Evolutionary conservation across 1,284 basidiomycete genomes (phyloP).

Genomic region (Trametes polyzona): DNA sequence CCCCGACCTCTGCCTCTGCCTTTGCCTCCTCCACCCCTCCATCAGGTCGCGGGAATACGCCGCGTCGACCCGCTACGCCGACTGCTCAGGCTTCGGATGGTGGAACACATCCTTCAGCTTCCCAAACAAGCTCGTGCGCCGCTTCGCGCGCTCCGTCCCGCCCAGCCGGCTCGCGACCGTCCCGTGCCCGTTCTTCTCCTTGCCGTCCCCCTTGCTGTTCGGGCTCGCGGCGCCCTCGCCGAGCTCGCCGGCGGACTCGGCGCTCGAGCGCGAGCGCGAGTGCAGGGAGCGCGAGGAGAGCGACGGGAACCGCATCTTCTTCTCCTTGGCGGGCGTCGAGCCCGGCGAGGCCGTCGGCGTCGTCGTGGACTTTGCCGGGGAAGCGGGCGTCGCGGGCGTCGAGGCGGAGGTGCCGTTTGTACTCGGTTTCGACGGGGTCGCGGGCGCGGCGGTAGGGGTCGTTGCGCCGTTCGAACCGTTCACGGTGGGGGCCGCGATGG

Average conservation of each 20-base stretch:
- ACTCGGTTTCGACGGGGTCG: slow-evolving; percentile 8
- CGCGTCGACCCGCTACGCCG: background rate
- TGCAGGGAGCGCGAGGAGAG: slow-evolving; percentile 29
- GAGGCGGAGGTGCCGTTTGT: slow-evolving; percentile 7
- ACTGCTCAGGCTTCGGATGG: slow-evolving; percentile 22
- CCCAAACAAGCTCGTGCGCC: slow-evolving; percentile 36
- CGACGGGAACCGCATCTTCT: slow-evolving; percentile 37
- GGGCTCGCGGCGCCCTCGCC: slow-evolving; percentile 18
- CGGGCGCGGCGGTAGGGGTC: background rate
- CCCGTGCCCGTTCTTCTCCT: slow-evolving; percentile 18
- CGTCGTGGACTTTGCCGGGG: background rate
- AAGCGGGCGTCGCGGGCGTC: slow-evolving; percentile 1
- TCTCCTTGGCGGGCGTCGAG: slow-evolving; percentile 29
- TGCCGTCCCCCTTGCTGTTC: slow-evolving; percentile 1
- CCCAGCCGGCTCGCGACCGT: slow-evolving; percentile 22
- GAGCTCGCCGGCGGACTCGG: slow-evolving; percentile 28
- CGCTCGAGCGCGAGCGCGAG: slow-evolving; percentile 28
- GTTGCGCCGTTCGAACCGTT: slow-evolving; percentile 21
- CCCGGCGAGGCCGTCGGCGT: slow-evolving; percentile 19
- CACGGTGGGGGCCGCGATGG: slow-evolving; percentile 7
- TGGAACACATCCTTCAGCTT: slow-evolving; percentile 36
- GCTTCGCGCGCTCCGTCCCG: slow-evolving; percentile 30
- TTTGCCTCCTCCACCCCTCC: too few relatives aligned
- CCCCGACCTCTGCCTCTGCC: too few relatives aligned
- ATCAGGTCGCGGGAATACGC: too few relatives aligned